Conservation (phyloP, 1,139 yeast species). For the Yamadazyma mexicana region DNA sequence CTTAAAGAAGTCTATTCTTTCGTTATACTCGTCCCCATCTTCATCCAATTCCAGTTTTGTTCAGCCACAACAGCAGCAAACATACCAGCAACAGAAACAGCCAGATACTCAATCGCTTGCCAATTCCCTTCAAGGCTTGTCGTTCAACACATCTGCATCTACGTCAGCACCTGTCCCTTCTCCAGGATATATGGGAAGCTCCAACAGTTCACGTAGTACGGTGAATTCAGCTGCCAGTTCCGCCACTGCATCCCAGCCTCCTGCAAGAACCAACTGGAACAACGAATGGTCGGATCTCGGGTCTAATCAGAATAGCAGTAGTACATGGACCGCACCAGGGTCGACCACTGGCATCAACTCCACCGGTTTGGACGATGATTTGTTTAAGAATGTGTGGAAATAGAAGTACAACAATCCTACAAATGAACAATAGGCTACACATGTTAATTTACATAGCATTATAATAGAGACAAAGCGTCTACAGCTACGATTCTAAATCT, state of each 20-base stretch:
- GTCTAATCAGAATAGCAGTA: constrained; percentile 1
- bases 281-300: constrained; percentile 37
- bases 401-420: constrained; percentile 9
- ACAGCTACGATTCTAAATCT: too few species aligned
- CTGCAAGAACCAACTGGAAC: constrained; percentile 21
- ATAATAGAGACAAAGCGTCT: background rate
- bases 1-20: constrained; percentile 84
- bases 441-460: background rate
- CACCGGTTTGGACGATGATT: constrained; percentile 39
- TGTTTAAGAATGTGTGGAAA: constrained; percentile 62
- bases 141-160: constrained; percentile 16
- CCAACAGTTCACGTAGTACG: constrained; percentile 10
- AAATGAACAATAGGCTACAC: background rate
- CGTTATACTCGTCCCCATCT: constrained; percentile 77
- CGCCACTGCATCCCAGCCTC: background rate
- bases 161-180: background rate
- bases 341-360: constrained; percentile 1
- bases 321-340: background rate
- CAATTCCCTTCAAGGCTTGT: constrained; percentile 38
- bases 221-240: constrained; percentile 8
- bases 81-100: constrained; percentile 1
- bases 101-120: constrained; percentile 9
- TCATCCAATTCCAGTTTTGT: constrained; percentile 37
- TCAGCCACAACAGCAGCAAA: constrained; percentile 21
- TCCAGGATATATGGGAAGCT: constrained; percentile 7